phyloP scores from a whole-genome alignment of 148 eudicot genomes.

The Rhododendron ovatum region DNA sequence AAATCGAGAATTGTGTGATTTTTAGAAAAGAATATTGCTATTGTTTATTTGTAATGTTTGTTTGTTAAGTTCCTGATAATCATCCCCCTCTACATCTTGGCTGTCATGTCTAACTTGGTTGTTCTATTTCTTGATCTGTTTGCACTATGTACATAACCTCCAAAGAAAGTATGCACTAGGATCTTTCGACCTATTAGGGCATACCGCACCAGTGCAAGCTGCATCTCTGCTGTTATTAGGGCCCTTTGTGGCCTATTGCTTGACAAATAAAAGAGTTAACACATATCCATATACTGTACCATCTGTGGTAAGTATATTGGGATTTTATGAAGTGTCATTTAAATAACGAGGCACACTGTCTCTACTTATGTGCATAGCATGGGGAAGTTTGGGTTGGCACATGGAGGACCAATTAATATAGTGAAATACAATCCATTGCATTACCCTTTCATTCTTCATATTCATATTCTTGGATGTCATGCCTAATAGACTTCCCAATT shows the following conservation, averaged over 20 bases:
- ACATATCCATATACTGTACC: conserved; percentile 45
- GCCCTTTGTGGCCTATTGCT: conserved; percentile 71
- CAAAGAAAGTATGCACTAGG: conserved; percentile 68
- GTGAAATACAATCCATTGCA: not conserved
- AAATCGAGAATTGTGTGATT: not conserved
- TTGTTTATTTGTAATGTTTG: not conserved
- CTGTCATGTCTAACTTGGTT: not conserved
- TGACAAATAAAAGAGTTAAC: conserved; percentile 52
- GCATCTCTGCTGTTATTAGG: conserved; percentile 52
- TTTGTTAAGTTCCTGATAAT: not conserved
- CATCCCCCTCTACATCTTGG: not conserved
- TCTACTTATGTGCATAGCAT: not conserved
- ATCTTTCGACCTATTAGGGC: conserved; percentile 68
- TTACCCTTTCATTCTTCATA: too few relatives aligned
- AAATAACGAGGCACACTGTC: not conserved
- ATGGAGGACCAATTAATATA: not conserved
- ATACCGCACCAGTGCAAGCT: conserved; percentile 82
- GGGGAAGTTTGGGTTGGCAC: not conserved
- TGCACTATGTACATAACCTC: conserved; percentile 69
- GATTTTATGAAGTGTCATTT: conserved; percentile 12
- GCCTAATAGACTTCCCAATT: not conserved
- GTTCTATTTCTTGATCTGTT: conserved; percentile 7
- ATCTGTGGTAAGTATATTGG: conserved; percentile 41
- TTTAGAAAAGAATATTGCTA: not conserved
- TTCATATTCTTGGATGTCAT: not conserved